Base-by-base conservation (phyloP, 202 grass and related monocot species). In the Sporobolus alterniflorus region DNA sequence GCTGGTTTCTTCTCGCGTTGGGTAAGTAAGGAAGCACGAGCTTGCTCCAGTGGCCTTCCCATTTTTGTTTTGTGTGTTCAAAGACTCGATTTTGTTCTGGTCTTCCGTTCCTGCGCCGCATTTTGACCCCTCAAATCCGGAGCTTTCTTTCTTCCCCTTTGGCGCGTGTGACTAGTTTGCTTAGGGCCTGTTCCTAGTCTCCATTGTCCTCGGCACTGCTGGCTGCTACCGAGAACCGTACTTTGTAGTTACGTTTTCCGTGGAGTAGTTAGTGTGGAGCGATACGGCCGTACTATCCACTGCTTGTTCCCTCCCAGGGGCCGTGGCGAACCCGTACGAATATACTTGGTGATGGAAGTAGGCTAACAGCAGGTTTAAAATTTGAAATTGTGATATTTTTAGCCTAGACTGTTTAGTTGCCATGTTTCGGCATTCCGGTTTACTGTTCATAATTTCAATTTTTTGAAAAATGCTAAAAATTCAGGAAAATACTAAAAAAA, bases 211-310 rank as follows among this genome's bases (percentile, higher is more conserved):
- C 25, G 11, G 50, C 50, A 5, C 47, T 39, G 15, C 36, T 17
- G 56, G 57, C 17, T 2, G 29, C 16, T 15, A 43, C 48, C 39
- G 10, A 28, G 28, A 30, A 12, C 20, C 15, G 8, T 80, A 64
- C n/a, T n/a, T 61, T 51, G 28, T 26, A 20, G 33, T 54, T 16
- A 43, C 69, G 20, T 56, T 84, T 54, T 54, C 69, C 75, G 11
- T 84, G 68, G 40, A 84, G 62, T 43, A 50, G 39, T 30, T 78
- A 41, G 79, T 28, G 71, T 67, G 50, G n/a, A 32, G 22, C 33
- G 7, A 29, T 59, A 31, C 79, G 21, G 18, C 2, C 55, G 46
- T 77, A 30, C 81, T 48, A 56, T 28, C 8, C 75, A 22, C 2
- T 26, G 10, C 5, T 11, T 7, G 9, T 12, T 55, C 32, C 13